Conservation (phyloP, 2,329 filamentous ascomycete genomes). For the Xylariales sp. region DNA sequence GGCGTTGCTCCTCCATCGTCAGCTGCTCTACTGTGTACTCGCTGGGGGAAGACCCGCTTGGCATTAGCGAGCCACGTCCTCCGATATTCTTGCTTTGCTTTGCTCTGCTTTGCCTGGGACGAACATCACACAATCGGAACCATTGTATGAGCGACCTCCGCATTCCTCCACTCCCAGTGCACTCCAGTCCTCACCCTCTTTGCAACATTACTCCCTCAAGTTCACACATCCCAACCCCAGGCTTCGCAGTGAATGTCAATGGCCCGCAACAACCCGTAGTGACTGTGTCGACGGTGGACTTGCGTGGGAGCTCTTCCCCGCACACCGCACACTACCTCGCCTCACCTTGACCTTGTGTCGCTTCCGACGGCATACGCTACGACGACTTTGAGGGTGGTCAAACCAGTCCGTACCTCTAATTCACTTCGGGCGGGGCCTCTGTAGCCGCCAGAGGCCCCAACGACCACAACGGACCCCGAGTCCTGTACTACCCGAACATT, state of each 20-base stretch:
- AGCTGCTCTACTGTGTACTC: too few relatives aligned
- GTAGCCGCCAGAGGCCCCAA: slow-evolving; percentile 10
- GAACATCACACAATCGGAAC: too few relatives aligned
- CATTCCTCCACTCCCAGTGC: not conserved
- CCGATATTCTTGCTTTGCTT: not conserved
- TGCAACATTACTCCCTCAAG: not conserved
- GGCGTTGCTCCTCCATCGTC: too few relatives aligned
- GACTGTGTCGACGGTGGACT: slow-evolving; percentile 48
- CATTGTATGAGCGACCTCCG: slow-evolving; percentile 1
- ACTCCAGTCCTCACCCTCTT: slow-evolving; percentile 1
- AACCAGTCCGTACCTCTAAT: too few relatives aligned
- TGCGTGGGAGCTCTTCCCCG: slow-evolving; percentile 54
- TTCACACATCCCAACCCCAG: slow-evolving; percentile 6
- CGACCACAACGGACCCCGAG: not conserved
- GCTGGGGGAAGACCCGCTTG: not conserved
- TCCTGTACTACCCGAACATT: slow-evolving; percentile 1
- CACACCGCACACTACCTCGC: slow-evolving; percentile 44
- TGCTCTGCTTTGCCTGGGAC: too few relatives aligned
- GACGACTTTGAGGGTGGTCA: too few relatives aligned
- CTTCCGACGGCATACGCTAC: not conserved
- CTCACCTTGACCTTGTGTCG: slow-evolving; percentile 13
- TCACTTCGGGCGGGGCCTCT: too few relatives aligned
- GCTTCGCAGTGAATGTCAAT: slow-evolving; percentile 39
- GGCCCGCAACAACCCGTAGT: slow-evolving; percentile 52
- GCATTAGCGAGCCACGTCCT: too few relatives aligned